Evolutionary conservation across 2,329 filamentous ascomycete genomes (phyloP).

Genomic region (Arthrinium puccinioides): DNA sequence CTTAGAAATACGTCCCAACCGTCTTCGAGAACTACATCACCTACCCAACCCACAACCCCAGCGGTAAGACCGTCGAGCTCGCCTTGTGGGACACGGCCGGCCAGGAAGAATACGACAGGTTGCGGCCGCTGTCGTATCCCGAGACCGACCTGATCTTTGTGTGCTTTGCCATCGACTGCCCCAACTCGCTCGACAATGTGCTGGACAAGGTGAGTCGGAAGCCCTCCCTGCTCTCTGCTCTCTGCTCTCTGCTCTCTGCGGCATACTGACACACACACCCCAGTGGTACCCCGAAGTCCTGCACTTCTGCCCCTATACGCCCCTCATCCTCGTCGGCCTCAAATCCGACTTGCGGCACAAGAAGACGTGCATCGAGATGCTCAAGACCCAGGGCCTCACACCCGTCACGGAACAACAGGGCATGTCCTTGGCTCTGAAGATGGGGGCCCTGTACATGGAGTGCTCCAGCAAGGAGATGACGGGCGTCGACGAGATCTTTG

Average conservation of each 20-base stretch:
- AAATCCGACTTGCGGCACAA: constrained; percentile 96
- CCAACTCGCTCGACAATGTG: constrained; percentile 95
- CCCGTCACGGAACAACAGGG: constrained; percentile 92
- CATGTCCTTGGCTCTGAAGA: constrained; percentile 78
- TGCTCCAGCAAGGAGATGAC: constrained; percentile 97
- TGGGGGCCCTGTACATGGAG: constrained; percentile 94
- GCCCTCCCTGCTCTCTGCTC: neutral
- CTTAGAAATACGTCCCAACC: constrained; percentile 97
- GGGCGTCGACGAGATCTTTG: constrained; percentile 95
- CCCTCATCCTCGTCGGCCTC: constrained; percentile 88
- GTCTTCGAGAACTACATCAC: constrained; percentile 99
- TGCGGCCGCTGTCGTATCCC: constrained; percentile 92
- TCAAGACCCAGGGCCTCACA: constrained; percentile 94
- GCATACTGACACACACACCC: too few species aligned
- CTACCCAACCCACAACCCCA: constrained; percentile 79
- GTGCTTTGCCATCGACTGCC: constrained; percentile 98
- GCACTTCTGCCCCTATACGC: constrained; percentile 97
- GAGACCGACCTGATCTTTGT: constrained; percentile 98
- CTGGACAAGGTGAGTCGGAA: constrained; percentile 78
- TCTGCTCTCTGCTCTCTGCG: too few species aligned
- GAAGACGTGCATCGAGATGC: constrained; percentile 94
- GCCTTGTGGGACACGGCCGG: constrained; percentile 98
- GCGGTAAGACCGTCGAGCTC: constrained; percentile 91
- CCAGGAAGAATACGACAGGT: constrained; percentile 95
- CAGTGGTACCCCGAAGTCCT: constrained; percentile 99